phyloP scores from a whole-genome alignment of 257 asterid species.

The Sherardia arvensis region DNA sequence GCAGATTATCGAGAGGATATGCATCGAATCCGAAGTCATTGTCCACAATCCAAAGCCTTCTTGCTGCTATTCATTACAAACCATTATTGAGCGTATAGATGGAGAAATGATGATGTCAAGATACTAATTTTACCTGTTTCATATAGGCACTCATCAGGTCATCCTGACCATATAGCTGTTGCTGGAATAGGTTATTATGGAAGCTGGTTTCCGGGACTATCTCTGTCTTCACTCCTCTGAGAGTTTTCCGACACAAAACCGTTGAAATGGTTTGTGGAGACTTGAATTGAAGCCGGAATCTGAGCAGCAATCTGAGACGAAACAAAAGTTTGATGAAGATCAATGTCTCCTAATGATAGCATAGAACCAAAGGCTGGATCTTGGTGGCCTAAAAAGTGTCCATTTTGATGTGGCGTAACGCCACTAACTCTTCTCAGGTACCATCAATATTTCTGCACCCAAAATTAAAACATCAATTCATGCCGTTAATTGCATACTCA shows the following conservation, averaged over 20 bases:
- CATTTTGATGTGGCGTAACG: conserved; percentile 51
- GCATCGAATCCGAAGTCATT: conserved; percentile 61
- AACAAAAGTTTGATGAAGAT: conserved; percentile 69
- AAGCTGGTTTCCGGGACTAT: conserved; percentile 34
- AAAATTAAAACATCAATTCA: neutral
- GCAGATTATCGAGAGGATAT: conserved; percentile 56
- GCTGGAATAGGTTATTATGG: conserved; percentile 28
- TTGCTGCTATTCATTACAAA: conserved; percentile 29
- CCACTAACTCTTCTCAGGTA: conserved; percentile 84
- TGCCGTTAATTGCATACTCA: no score
- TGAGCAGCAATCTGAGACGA: conserved; percentile 66
- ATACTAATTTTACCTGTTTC: conserved; percentile 46
- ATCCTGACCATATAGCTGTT: conserved; percentile 52
- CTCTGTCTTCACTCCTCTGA: conserved; percentile 39
- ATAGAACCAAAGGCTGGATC: conserved; percentile 56
- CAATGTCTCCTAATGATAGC: conserved; percentile 45
- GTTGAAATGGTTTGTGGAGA: conserved; percentile 19
- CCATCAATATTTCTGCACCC: conserved; percentile 73
- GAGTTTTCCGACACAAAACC: conserved; percentile 27
- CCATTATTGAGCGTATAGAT: no score
- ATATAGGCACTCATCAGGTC: conserved; percentile 66
- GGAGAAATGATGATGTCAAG: no score
- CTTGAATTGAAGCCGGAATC: conserved; percentile 78
- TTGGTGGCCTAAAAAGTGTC: conserved; percentile 39
- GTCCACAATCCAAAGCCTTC: conserved; percentile 48